phyloP scores from a whole-genome alignment of 2,329 filamentous ascomycete genomes.

The Alternaria consortialis region DNA sequence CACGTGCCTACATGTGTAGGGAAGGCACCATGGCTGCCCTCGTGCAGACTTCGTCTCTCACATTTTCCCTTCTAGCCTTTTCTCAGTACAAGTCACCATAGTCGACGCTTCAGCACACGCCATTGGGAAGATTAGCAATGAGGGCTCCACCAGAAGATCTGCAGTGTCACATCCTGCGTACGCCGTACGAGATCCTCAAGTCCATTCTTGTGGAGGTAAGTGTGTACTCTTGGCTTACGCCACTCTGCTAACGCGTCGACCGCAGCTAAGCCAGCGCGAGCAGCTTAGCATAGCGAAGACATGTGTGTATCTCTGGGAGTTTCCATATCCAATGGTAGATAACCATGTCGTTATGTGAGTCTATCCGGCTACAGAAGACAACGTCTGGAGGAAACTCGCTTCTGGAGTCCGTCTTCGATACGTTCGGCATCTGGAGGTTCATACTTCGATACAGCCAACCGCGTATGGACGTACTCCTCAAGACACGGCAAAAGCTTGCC shows the following conservation, averaged over 20 bases:
- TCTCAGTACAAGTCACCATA: neutral
- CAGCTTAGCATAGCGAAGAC: conserved; percentile 10
- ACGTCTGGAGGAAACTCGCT: conserved; percentile 1
- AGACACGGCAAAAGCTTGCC: neutral
- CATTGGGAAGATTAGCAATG: neutral
- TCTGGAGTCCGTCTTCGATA: conserved; percentile 1
- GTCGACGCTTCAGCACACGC: neutral
- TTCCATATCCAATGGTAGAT: conserved; percentile 6
- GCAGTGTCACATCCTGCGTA: conserved; percentile 6
- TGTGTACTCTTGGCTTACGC: neutral
- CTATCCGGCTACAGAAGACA: neutral
- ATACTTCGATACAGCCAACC: neutral
- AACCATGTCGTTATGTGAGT: neutral
- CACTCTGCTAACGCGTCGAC: neutral
- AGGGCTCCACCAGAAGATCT: neutral
- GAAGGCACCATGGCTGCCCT: conserved; percentile 4
- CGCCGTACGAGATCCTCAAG: conserved; percentile 12
- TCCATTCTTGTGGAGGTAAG: neutral
- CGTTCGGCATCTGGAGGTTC: conserved; percentile 4
- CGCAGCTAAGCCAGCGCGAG: neutral
- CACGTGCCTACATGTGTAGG: conserved; percentile 13
- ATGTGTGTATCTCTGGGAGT: neutral
- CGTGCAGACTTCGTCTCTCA: neutral
- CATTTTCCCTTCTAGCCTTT: neutral
- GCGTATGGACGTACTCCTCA: neutral